Evolutionary conservation across 164 flowering plant species (phyloP).

Genomic region (Berberis thunbergii): DNA sequence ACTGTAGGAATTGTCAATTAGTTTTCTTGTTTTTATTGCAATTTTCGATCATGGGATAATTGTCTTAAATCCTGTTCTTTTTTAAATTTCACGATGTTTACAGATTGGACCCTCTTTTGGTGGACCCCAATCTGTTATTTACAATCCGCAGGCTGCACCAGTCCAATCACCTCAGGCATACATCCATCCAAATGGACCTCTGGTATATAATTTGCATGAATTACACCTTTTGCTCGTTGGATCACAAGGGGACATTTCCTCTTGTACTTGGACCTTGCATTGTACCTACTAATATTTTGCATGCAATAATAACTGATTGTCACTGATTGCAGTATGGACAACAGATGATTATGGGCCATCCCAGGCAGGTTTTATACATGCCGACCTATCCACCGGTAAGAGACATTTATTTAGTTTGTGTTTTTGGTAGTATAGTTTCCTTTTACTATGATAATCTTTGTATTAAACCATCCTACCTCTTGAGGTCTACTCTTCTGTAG

Average conservation of each 20-base stretch:
- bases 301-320: too few relatives aligned
- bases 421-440: too few relatives aligned
- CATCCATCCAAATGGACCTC: slow-evolving; percentile 76
- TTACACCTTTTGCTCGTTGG: neutral
- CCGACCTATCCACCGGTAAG: slow-evolving; percentile 42
- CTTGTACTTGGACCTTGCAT: too few relatives aligned
- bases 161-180: slow-evolving; percentile 63
- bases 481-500: too few relatives aligned
- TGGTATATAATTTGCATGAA: slow-evolving; percentile 25
- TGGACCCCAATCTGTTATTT: slow-evolving; percentile 66
- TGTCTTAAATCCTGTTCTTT: neutral
- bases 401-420: neutral
- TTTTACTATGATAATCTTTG: too few relatives aligned
- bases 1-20: too few relatives aligned
- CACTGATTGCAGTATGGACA: slow-evolving; percentile 48
- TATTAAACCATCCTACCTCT: too few relatives aligned
- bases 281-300: too few relatives aligned
- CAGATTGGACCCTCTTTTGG: slow-evolving; percentile 72
- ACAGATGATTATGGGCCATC: slow-evolving; percentile 56
- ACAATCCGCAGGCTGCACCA: slow-evolving; percentile 47
- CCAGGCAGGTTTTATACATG: slow-evolving; percentile 55
- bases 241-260: neutral
- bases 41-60: too few relatives aligned
- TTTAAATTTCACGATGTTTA: slow-evolving; percentile 1
- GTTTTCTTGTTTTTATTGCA: too few relatives aligned